Percentiles rank a stretch among this genome's conserved stretches.
These are phyloP conservation scores for Trametes meyenii DNA, from an alignment of 768 basidiomycete species.

Conservation along the genomic window DNA sequence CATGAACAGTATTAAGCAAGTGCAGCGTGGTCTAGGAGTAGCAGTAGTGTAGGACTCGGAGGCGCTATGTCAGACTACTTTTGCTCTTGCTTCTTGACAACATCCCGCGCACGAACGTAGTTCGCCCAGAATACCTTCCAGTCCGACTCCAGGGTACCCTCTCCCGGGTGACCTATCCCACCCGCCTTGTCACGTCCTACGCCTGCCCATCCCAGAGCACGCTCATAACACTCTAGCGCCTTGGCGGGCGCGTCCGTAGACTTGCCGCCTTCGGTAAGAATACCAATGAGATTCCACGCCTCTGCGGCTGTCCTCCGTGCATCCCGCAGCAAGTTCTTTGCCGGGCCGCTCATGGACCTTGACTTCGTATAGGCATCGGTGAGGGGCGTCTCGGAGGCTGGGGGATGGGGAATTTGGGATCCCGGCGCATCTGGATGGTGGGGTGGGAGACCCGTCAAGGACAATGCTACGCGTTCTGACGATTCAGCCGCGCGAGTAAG, in stretches of 20 bases:
- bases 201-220: conserved; percentile 72
- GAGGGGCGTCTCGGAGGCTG: conserved; percentile 44
- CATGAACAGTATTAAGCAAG: background rate
- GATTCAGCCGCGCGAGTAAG: conserved; percentile 65
- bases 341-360: conserved; percentile 54
- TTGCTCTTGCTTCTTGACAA: conserved; percentile 13
- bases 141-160: conserved; percentile 58
- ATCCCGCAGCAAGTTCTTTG: conserved; percentile 63
- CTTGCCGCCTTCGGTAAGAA: conserved; percentile 54
- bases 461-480: conserved; percentile 63
- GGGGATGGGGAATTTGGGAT: conserved; percentile 39
- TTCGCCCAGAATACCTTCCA: conserved; percentile 65
- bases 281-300: conserved; percentile 74
- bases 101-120: conserved; percentile 51
- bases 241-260: conserved; percentile 35
- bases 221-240: conserved; percentile 67
- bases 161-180: conserved; percentile 47
- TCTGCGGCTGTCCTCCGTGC: conserved; percentile 72
- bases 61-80: background rate
- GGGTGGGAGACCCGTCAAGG: conserved; percentile 49
- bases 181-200: conserved; percentile 39
- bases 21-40: background rate
- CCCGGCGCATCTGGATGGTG: conserved; percentile 39
- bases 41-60: background rate
- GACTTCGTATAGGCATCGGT: conserved; percentile 50